Percentiles rank a stretch among this genome's conserved stretches.
phyloP scores from a whole-genome alignment of 1,284 basidiomycete genomes.

The Leccinum cinnamomeum region DNA sequence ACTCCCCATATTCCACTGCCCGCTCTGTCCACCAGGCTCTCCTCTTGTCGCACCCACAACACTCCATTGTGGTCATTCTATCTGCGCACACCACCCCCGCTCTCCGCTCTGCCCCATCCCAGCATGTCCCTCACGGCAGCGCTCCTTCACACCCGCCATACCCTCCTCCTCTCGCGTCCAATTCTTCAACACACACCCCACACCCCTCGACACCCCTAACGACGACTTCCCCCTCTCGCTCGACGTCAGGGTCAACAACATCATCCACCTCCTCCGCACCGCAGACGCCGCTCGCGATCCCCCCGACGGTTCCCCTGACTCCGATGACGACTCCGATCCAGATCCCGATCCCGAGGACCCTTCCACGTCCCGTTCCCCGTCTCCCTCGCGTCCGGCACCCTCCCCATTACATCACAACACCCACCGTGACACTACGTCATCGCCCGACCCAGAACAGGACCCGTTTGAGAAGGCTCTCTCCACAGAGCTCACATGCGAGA shows the following conservation, averaged over 20 bases:
- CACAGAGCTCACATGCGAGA: slow-evolving; percentile 82
- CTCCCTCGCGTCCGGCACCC: slow-evolving; percentile 5
- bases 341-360: slow-evolving; percentile 16
- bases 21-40: slow-evolving; percentile 39
- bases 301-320: slow-evolving; percentile 14
- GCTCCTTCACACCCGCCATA: slow-evolving; percentile 22
- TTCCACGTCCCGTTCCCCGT: not conserved
- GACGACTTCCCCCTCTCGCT: slow-evolving; percentile 21
- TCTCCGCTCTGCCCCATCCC: slow-evolving; percentile 26
- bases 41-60: slow-evolving; percentile 48
- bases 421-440: slow-evolving; percentile 25
- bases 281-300: slow-evolving; percentile 22
- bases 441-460: slow-evolving; percentile 28
- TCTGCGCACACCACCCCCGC: slow-evolving; percentile 39
- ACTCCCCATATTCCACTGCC: slow-evolving; percentile 40
- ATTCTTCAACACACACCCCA: slow-evolving; percentile 32
- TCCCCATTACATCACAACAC: slow-evolving; percentile 7
- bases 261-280: slow-evolving; percentile 49
- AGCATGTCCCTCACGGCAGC: slow-evolving; percentile 17
- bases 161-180: slow-evolving; percentile 38
- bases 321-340: slow-evolving; percentile 31
- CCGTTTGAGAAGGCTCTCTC: slow-evolving; percentile 70
- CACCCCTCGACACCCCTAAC: slow-evolving; percentile 14
- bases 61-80: slow-evolving; percentile 56
- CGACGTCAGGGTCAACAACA: slow-evolving; percentile 67